phyloP scores from a whole-genome alignment of 2,329 filamentous ascomycete species.

The Emydomyces testavorans region DNA sequence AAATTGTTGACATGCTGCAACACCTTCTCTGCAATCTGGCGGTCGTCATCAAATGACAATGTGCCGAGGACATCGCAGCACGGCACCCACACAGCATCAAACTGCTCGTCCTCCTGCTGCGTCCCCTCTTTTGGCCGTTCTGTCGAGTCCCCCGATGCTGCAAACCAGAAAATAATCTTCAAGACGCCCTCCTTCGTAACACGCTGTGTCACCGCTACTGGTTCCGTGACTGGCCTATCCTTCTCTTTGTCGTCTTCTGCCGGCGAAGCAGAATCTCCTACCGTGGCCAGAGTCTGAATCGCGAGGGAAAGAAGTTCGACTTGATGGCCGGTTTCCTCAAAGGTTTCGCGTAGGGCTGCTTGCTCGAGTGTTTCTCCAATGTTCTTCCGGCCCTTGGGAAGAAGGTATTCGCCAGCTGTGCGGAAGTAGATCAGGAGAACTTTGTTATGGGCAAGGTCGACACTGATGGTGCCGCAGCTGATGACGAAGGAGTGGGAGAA shows the following conservation, averaged over 20 bases:
- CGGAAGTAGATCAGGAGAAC: constrained; percentile 15
- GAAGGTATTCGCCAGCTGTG: constrained; percentile 16
- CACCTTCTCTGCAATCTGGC: not conserved
- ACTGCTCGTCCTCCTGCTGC: constrained; percentile 15
- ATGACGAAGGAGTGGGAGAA: constrained; percentile 15
- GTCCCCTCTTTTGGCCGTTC: constrained; percentile 9
- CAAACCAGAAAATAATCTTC: constrained; percentile 16
- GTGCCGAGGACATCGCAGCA: constrained; percentile 11
- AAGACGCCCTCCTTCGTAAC: constrained; percentile 5
- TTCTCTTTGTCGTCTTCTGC: not conserved
- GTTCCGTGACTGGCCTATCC: not conserved
- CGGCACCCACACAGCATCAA: constrained; percentile 11
- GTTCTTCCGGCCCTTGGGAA: constrained; percentile 23
- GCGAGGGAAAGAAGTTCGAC: not conserved
- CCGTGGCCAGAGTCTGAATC: not conserved
- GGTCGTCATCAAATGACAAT: constrained; percentile 12
- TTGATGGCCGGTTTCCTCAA: constrained; percentile 18
- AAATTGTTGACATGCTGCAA: no score
- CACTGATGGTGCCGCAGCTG: constrained; percentile 16
- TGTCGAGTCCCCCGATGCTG: constrained; percentile 10
- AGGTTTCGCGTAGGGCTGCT: constrained; percentile 22
- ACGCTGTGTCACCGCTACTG: not conserved
- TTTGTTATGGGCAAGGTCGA: constrained; percentile 13
- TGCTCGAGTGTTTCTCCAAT: constrained; percentile 18
- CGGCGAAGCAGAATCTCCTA: not conserved